These are phyloP conservation scores for Monosporascus sp. DNA, from an alignment of 2,329 filamentous ascomycete genomes.

Conservation along the genomic window DNA sequence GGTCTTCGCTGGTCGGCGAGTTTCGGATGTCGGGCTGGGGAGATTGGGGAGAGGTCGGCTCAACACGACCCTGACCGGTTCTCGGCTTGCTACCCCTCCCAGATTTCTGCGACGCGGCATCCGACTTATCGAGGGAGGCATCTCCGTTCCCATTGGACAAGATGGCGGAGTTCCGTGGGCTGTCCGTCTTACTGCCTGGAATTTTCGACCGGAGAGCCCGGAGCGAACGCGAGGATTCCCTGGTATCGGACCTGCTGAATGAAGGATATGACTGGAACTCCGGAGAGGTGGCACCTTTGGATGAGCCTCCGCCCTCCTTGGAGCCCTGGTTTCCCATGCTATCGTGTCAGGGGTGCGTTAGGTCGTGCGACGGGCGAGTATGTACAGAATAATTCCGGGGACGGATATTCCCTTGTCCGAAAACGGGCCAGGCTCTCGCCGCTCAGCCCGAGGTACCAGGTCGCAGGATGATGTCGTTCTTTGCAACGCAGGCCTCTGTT, in stretches of 20 bases:
- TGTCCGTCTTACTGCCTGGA: conserved; percentile 70
- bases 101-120: conserved; percentile 71
- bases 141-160: conserved; percentile 60
- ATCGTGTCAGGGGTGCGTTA: conserved; percentile 10
- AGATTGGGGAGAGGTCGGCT: conserved; percentile 37
- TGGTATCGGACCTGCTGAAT: conserved; percentile 87
- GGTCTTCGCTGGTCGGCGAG: conserved; percentile 44
- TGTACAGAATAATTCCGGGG: background rate
- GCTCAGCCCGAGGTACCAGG: conserved; percentile 16
- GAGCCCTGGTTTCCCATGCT: conserved; percentile 75
- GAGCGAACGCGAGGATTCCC: conserved; percentile 84
- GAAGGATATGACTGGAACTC: conserved; percentile 82
- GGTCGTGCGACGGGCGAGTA: background rate
- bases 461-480: conserved; percentile 14
- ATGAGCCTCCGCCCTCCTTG: conserved; percentile 50
- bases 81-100: conserved; percentile 55
- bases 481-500: conserved; percentile 24
- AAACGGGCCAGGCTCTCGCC: conserved; percentile 20
- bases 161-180: conserved; percentile 70
- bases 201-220: conserved; percentile 86
- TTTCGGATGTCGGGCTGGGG: conserved; percentile 34
- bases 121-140: conserved; percentile 55
- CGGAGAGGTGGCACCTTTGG: conserved; percentile 38
- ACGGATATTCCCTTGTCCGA: conserved; percentile 4
- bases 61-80: conserved; percentile 34